Evolutionary conservation across 164 flowering plant genomes (phyloP), one percentile per base, ranked within the genome.

Genomic region (Berberis vulgaris): DNA sequence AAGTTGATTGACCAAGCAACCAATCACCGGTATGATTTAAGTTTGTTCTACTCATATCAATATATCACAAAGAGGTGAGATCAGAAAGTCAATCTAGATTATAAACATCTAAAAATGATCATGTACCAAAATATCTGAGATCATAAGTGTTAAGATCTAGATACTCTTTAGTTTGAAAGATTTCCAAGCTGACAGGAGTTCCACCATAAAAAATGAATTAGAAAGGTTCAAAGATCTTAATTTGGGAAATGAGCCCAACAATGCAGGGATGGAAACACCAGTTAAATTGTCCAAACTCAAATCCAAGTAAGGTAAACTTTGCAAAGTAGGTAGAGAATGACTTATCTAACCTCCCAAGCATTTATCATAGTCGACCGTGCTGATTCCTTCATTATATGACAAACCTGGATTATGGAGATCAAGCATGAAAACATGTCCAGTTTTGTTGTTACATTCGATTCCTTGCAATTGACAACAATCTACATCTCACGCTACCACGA

Each of bases 371-470:
- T 26, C 26, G 26, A 26, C 26, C 26, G 26, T 43, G 10, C 1
- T 1, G 1, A 2, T 41, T 43, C 3, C 44, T 4, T 8, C 26
- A 43, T 43, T 13, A 2, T 1, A 41, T 0, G 0, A 13, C 7
- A 2, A n/a, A 5, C 9, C 4, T 56, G 61, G 50, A 10, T 58
- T 58, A 5, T n/a, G 5, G 5, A 58, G 46, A 13, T 58, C 46
- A 13, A 58, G 61, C 61, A 7, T 58, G 26, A 41, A 26, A 13
- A 58, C 61, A 58, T 58, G 61, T 6, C 61, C 61, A 42, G 61
- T 42, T 9, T 41, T 58, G 45, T 58, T 58, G 45, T 58, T 43
- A 43, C 61, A 58, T 12, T 13, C 11, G 2, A 58, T 13, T 41
- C 12, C 26, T 43, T 58, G n/a, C 61, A 46, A 58, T 2, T 4